A percentile compares a stretch with the other conserved stretches of the same genome.
phyloP scores from a whole-genome alignment of 2,329 filamentous ascomycete genomes.

The Fusarium sp. region DNA sequence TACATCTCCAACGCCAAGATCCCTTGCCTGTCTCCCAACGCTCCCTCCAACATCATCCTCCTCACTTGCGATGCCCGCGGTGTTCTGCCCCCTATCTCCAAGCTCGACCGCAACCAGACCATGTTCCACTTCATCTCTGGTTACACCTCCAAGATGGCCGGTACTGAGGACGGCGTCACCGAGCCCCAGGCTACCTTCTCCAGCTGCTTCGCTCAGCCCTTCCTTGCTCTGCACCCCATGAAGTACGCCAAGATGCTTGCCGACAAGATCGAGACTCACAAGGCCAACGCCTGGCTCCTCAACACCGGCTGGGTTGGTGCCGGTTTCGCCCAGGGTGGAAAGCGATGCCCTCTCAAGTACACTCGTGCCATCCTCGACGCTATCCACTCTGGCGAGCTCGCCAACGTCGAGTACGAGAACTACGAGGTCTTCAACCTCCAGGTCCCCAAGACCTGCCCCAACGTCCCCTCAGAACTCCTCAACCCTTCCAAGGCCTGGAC shows the following conservation, averaged over 20 bases:
- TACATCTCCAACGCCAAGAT: conserved; percentile 99
- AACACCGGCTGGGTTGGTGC: conserved; percentile 99
- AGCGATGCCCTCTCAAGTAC: conserved; percentile 98
- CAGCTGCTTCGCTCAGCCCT: conserved; percentile 98
- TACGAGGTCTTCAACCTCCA: conserved; percentile 97
- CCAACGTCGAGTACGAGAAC: conserved; percentile 90
- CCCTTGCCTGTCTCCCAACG: conserved; percentile 86
- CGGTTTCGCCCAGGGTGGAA: conserved; percentile 89
- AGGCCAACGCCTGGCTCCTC: conserved; percentile 96
- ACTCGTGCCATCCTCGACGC: conserved; percentile 98
- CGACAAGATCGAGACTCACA: conserved; percentile 96
- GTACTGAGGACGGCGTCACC: conserved; percentile 95
- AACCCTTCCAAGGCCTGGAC: conserved; percentile 97
- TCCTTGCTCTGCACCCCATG: conserved; percentile 99
- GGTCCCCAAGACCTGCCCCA: conserved; percentile 91
- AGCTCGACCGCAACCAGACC: conserved; percentile 92
- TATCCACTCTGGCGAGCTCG: conserved; percentile 96
- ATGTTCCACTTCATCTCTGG: conserved; percentile 99
- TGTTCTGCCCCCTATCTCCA: conserved; percentile 97
- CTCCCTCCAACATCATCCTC: conserved; percentile 97
- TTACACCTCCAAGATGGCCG: conserved; percentile 99
- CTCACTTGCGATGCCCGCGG: conserved; percentile 98
- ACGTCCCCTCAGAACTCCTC: conserved; percentile 90
- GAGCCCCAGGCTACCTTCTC: conserved; percentile 99
- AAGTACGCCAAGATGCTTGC: conserved; percentile 98